Base-by-base conservation (phyloP, 2,329 filamentous ascomycete species). In the Diplodia corticola region DNA sequence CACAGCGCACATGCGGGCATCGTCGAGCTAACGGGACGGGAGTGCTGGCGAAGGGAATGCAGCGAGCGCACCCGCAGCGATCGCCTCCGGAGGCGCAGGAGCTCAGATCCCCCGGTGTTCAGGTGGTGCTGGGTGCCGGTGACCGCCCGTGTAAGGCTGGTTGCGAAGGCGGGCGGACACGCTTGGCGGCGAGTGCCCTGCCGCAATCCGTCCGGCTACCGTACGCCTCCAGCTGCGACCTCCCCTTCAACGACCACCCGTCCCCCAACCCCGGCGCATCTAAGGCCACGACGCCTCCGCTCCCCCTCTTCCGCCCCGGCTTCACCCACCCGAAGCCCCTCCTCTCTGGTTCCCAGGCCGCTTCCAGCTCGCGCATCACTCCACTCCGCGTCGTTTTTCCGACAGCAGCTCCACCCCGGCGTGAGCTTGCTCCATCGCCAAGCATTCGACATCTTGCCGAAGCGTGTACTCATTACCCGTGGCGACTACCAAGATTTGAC, bases 401-500 rank as follows among this genome's bases (percentile, higher is more conserved):
- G 55, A 61, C 65, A 26, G 28, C 49, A 64, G 60, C 60, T 64
- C 60, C 33, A 44, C 48, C 46, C 66, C 75, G 73, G 74, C 75
- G 71, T 72, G 71, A 71, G 68, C 69, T 61, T 44, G 40, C 57
- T 70, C 70, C 68, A 54, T 69, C 64, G 71, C 70, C 71, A 67
- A 70, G 71, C 73, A 73, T 71, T 73, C 69, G 69, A 73, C 75
- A 71, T 73, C 72, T 76, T 76, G 74, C 76, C 75, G 77, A 78
- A 79, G 76, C 77, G 77, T 76, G 71, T 61, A 76, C 74, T 76
- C 49, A 61, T 67, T 67, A 69, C 69, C 70, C 73, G 77, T 79
- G 77, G 77, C 77, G 75, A 75, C 70, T 70, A 72, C 71, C 72
- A 74, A 71, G 66, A 73, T 73, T 73, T 79, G 76, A 78, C 74